phyloP scores from a whole-genome alignment of 2,329 filamentous ascomycete species.

The Stachybotrys elegans region DNA sequence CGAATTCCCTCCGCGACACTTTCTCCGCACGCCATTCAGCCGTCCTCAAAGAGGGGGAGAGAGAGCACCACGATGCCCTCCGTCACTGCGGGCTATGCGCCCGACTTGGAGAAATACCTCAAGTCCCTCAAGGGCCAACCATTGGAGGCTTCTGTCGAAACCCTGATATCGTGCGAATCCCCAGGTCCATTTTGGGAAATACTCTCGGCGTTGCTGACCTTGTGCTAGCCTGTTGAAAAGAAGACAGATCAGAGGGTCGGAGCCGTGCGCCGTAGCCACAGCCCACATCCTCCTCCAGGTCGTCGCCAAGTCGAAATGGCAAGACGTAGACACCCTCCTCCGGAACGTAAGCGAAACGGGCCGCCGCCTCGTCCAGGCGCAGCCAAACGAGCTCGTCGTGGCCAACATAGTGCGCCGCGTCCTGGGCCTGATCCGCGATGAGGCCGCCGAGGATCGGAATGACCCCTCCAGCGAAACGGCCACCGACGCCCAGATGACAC shows the following conservation, averaged over 20 bases:
- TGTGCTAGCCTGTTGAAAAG: conserved; percentile 72
- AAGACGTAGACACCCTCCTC: conserved; percentile 72
- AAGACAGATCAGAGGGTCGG: conserved; percentile 81
- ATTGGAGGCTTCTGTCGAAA: conserved; percentile 78
- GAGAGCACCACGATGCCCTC: conserved; percentile 29
- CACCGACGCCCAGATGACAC: conserved; percentile 37
- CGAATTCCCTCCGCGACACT: too few species aligned
- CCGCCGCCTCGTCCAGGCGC: conserved; percentile 70
- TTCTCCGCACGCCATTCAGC: too few species aligned
- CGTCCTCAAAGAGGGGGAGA: too few species aligned
- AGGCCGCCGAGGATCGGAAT: conserved; percentile 76
- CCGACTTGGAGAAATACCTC: conserved; percentile 72
- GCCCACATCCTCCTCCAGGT: conserved; percentile 84
- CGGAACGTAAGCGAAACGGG: conserved; percentile 76
- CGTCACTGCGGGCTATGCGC: conserved; percentile 43
- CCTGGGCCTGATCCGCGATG: conserved; percentile 84
- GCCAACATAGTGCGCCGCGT: conserved; percentile 92
- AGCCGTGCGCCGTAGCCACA: conserved; percentile 86
- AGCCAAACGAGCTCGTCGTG: conserved; percentile 85
- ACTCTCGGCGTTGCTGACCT: conserved; percentile 3
- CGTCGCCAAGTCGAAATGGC: conserved; percentile 74
- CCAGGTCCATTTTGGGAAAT: conserved; percentile 3
- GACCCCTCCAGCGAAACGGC: conserved; percentile 56
- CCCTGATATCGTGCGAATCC: conserved; percentile 67
- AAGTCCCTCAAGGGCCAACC: conserved; percentile 67